These are phyloP conservation scores for Metschnikowia henanensis DNA, from an alignment of 805 yeast species.

Conservation along the genomic window DNA sequence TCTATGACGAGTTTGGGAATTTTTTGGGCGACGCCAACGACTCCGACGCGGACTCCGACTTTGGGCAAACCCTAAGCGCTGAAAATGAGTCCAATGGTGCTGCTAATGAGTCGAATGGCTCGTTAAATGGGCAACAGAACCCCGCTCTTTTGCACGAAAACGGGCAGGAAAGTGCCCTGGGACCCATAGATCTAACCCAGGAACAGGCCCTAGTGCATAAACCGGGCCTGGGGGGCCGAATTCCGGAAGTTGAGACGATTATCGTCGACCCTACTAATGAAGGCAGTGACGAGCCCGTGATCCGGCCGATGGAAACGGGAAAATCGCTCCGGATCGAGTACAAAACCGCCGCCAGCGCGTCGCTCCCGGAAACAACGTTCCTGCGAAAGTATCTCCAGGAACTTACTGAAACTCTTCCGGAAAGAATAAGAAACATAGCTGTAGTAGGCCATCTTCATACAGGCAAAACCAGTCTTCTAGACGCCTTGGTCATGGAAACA, in stretches of 20 bases:
- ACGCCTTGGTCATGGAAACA: slow-evolving; percentile 63
- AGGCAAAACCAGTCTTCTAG: slow-evolving; percentile 84
- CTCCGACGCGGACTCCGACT: slow-evolving; percentile 38
- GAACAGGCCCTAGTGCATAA: background rate
- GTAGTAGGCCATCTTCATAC: slow-evolving; percentile 79
- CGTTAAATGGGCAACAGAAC: background rate
- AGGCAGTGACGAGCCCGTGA: slow-evolving; percentile 55
- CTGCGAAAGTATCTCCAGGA: slow-evolving; percentile 61
- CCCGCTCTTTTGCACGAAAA: background rate
- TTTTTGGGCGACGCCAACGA: slow-evolving; percentile 52
- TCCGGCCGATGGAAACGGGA: slow-evolving; percentile 46
- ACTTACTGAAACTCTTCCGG: slow-evolving; percentile 49
- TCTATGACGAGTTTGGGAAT: slow-evolving; percentile 84
- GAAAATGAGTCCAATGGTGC: background rate
- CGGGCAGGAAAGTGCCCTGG: background rate
- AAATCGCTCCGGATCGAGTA: slow-evolving; percentile 45
- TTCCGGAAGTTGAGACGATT: slow-evolving; percentile 16
- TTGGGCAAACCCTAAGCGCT: background rate
- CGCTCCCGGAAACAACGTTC: slow-evolving; percentile 59
- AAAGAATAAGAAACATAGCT: slow-evolving; percentile 70
- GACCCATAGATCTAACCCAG: background rate
- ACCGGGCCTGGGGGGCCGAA: background rate
- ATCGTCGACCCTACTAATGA: slow-evolving; percentile 17
- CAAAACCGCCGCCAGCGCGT: slow-evolving; percentile 17
- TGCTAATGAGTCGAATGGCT: background rate